Base-by-base conservation (phyloP, 2,329 filamentous ascomycete species). In the Pleoardoris graminearum region DNA sequence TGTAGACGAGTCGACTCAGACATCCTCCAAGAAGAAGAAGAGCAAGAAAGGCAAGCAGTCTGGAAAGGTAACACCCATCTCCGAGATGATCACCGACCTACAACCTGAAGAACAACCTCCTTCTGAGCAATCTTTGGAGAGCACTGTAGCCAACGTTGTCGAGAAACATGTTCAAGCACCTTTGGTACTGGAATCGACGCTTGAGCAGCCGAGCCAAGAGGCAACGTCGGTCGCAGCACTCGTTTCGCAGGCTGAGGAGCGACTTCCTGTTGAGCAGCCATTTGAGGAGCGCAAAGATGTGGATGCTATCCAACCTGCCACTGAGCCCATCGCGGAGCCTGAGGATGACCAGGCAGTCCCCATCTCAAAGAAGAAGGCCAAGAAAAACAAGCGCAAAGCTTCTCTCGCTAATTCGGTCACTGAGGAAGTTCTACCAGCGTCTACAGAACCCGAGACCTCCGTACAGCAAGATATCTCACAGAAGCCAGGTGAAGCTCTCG, bases 321-420 rank as follows among this genome's bases (percentile, higher is more conserved):
- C n/a, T n/a, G 23, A 22, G 32, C 41, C 6, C 17, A 14, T 33
- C 10, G 37, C 17, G 12, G 29, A 23, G 22, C 14, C 19, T 0
- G 57, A 58, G 14, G 53, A 58, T 19, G 36, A 53, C 7, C 44
- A 37, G 48, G 47, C 50, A 3, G 21, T 51, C 14, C 19, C 50
- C 33, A 39, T 51, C 17, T 59, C 59, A 7, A 63, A 63, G 42
- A 63, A 66, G 51, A 59, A 64, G 33, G 39, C 16, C 42, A 65
- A 62, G 52, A 63, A 65, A 37, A 50, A 46, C 41, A 65, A 63
- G 51, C 53, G 55, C 43, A 61, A 59, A 37, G 23, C 32, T 11
- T 47, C 44, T 37, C 8, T 37, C 4, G 44, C 44, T 38, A 21
- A 29, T 3, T n/a, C 44, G 3, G 10, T n/a, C 4, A 29, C 16